Base-by-base conservation (phyloP, 1,139 yeast species). In the Hemisphaericaspora lyxosophila region DNA sequence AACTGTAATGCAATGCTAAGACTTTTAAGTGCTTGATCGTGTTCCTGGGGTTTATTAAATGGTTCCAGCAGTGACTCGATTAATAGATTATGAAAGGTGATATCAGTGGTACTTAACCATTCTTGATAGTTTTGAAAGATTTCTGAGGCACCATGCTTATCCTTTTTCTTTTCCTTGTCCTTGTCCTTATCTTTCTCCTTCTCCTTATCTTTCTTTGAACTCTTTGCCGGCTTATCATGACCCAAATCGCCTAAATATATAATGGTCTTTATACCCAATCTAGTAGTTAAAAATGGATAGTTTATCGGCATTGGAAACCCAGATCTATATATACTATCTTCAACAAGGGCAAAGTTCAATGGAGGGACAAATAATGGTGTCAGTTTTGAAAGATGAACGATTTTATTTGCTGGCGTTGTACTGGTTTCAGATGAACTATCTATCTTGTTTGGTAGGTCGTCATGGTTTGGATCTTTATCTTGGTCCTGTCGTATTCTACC, bases 261-360 rank as follows among this genome's bases (percentile, higher is more conserved):
- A 38, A 90, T 86, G 0, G 97, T 88, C 51, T 79, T 80, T 41
- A 92, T 62, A 18, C 80, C 71, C 35, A 92, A 63, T 35, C 80
- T 84, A 49, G 80, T 78, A 49, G 80, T 78, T 18, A 92, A 69
- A 51, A 86, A 92, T 11, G 85, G 80, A 54, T 82, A 87, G 62
- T 89, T 90, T 49, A 82, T 75, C 0, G 86, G 85, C 67, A 88
- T 85, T 3, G 98, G 98, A 54, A 89, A 95, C 3, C 98, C 98
- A 2, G 95, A 84, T 25, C 98, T 69, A 59, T 89, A 92, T 13
- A 92, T 78, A 5, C 87, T 82, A 43, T 86, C 90, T 47, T 87
- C 96, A 2, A 90, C 96, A 14, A 87, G 75, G 1, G 96, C 79
- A 55, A 90, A 90, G 62, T 89, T 89, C 49, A 92, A 70, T 2